Evolutionary conservation across 345 rosid species (phyloP), one percentile per base, ranked within the genome.

Genomic region (Eucalyptus sp.): DNA sequence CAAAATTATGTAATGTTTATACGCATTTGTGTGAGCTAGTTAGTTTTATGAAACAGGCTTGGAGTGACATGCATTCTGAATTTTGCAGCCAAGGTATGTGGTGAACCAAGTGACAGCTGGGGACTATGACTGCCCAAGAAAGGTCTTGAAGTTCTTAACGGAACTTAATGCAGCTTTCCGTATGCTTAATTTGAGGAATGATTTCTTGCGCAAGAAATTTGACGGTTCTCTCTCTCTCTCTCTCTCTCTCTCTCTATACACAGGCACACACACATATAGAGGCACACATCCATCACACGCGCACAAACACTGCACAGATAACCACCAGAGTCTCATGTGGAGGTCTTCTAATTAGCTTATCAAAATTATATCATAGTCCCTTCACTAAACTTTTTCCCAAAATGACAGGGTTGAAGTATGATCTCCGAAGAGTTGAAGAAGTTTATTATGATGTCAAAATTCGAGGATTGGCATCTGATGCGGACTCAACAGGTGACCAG

Each of bases 141-240:
- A 96, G 92, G 98, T 96, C 92, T 91, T 94, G 94, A 94, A 92
- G 88, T 95, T 98, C 95, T 90, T 96, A 91, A 98, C 97, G 18
- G 99, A 96, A 89, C 98, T 98, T 86, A 95, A 96, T 85, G 95
- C 97, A 86, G 95, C 97, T 86, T 98, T 98, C 88, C 97, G 96
- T 15, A 98, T 95, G 97, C 99, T 98, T 88, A 98, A 98, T 88
- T 97, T 98, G 87, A 95, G 99, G 86, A 98, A 98, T 89, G 99
- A 98, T 91, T 97, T 98, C 89, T 94, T 98, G 12, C 99, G 99
- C 92, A 98, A 97, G 94, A 97, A 98, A 93, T 98, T 98, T 87
- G 99, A 98, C 86, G 90, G 99, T 98, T 93, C 41, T 84, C 13
- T 44, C 37, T 46, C 56, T 44, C 50, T 79, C 27, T 49, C 7